Evolutionary conservation across 192 early-diverging fungal species (phyloP).

Genomic region (Rhizophagus prolifer): DNA sequence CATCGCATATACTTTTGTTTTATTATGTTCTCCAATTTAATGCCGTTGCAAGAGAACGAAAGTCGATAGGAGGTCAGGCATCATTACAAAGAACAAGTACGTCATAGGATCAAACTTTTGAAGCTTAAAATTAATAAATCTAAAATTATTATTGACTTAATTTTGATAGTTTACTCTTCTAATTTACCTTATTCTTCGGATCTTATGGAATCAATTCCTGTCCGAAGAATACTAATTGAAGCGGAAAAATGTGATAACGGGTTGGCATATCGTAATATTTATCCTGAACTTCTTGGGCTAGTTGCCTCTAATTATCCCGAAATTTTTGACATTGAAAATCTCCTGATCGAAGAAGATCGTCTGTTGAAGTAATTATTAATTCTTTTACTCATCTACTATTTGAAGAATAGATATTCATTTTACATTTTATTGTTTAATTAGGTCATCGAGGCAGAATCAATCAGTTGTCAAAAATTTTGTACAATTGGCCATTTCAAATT

Average conservation of each 20-base stretch:
- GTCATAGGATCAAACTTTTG: not conserved
- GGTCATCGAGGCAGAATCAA: not conserved
- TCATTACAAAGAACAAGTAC: not conserved
- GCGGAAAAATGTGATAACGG: conserved; percentile 30
- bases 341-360: conserved; percentile 33
- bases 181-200: conserved; percentile 33
- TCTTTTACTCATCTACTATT: not conserved
- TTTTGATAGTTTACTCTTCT: conserved; percentile 18
- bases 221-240: conserved; percentile 34
- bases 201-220: conserved; percentile 33
- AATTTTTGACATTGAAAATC: conserved; percentile 39
- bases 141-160: not conserved
- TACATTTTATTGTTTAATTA: not conserved
- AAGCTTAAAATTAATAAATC: not conserved
- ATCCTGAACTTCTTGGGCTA: conserved; percentile 39
- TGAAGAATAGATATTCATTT: not conserved
- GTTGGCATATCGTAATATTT: conserved; percentile 35
- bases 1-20: conserved; percentile 34
- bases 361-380: not conserved
- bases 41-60: not conserved
- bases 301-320: conserved; percentile 40
- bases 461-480: not conserved
- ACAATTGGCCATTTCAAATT: not conserved
- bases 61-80: not conserved
- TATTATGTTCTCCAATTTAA: conserved; percentile 41